Base-by-base conservation (phyloP, 768 basidiomycete genomes). In the Lactarius trivialis region DNA sequence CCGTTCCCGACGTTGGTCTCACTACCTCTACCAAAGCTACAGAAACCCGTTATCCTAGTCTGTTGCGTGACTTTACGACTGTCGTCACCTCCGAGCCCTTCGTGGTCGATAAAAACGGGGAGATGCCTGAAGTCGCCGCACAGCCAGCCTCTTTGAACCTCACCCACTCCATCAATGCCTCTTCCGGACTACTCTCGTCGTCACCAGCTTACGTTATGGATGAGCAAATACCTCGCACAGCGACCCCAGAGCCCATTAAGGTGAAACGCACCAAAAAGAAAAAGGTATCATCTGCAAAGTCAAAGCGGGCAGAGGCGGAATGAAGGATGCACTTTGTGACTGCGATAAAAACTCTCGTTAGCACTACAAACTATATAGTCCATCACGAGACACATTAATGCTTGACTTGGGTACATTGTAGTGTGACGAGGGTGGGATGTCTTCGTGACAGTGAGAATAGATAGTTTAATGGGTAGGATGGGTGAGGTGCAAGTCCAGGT, bases 221-320 rank as follows among this genome's bases (percentile, higher is more conserved):
- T 14, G 78, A 73, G 64, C 74, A 78, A 19, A 73, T 77, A 28
- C 74, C 82, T 26, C 79, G 78, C 41, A 79, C 84, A 0, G 82
- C 82, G 21, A 81, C 79, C 0, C 82, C 81, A 17, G 85, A 90
- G 48, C 82, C 89, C 1, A 89, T 92, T 71, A 88, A 85, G 69
- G 90, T 92, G 51, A 82, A 81, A 3, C 80, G 88, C 45, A 75
- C 81, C 12, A 92, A 88, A 77, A 91, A 90, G 76, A 81, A 79
- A 72, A 73, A 69, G 4, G 79, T 79, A 63, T 75, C 77, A 8
- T 76, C 80, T 28, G 76, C 78, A 43, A 89, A 85, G 76, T 88
- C 88, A 78, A 89, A 86, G 81, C 81, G 83, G 76, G 82, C 81
- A 53, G 59, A 36, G 15, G 43, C 52, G 19, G 61, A 71, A 21